Conservation (phyloP, 2,329 filamentous ascomycete genomes). For the Dryadomyces quercus-mongolicae region DNA sequence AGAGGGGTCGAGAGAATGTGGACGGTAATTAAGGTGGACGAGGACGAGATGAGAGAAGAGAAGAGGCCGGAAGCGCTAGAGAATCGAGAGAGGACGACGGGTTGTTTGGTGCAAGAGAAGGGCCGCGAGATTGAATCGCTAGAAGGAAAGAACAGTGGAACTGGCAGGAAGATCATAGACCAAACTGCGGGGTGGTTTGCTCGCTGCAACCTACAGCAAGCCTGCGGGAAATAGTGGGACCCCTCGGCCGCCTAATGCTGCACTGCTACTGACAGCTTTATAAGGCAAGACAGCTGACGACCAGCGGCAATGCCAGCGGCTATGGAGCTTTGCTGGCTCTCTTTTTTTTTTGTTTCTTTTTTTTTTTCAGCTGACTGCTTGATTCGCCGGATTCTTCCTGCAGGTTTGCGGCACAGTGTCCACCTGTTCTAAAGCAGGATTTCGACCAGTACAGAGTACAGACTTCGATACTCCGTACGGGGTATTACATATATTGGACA, state of each 20-base stretch:
- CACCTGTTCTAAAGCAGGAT: no score
- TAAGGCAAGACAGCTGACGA: no score
- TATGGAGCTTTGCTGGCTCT: no score
- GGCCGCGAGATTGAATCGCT: not conserved
- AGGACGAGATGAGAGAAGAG: no score
- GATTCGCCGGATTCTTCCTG: no score
- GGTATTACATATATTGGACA: no score
- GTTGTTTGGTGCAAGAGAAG: not conserved
- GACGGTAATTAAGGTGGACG: no score
- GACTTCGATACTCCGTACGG: no score
- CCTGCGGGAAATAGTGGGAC: not conserved
- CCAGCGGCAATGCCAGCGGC: not conserved
- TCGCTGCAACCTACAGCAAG: not conserved
- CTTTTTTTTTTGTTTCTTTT: no score
- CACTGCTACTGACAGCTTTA: not conserved
- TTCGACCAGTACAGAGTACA: no score
- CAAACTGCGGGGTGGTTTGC: not conserved
- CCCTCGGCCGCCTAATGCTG: not conserved
- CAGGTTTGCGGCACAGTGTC: no score
- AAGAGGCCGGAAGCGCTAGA: not conserved
- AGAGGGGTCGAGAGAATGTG: not conserved
- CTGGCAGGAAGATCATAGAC: not conserved
- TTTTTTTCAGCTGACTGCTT: no score
- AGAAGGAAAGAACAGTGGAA: not conserved
- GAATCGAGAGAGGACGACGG: not conserved